Percentiles rank a stretch among this genome's conserved stretches.
Evolutionary conservation across 2,329 filamentous ascomycete genomes (phyloP).

Genomic region (Aspergillus proliferans): DNA sequence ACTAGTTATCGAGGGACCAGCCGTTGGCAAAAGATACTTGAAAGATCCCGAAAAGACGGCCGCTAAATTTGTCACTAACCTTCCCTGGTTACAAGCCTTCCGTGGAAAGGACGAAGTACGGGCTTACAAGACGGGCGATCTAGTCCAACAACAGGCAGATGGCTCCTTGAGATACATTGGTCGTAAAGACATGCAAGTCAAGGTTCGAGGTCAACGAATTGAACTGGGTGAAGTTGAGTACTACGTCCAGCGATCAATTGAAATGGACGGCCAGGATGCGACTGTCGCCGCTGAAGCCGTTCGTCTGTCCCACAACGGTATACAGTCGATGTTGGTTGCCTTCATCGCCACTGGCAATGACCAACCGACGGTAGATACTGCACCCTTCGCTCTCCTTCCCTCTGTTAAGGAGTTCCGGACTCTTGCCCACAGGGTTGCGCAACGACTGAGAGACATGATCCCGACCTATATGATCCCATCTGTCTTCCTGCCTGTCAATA

Average conservation of each 20-base stretch:
- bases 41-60: conserved; percentile 17
- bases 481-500: not conserved
- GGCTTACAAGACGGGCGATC: conserved; percentile 26
- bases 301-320: not conserved
- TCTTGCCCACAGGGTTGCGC: not conserved
- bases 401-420: not conserved
- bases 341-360: not conserved
- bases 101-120: not conserved
- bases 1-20: conserved; percentile 36
- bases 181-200: conserved; percentile 60
- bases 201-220: conserved; percentile 59
- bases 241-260: not conserved
- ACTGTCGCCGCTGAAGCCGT: not conserved
- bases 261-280: not conserved
- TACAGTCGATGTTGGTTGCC: not conserved
- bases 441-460: not conserved
- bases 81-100: not conserved
- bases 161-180: conserved; percentile 25
- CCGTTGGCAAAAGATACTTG: conserved; percentile 22
- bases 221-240: conserved; percentile 48
- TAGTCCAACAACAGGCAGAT: conserved; percentile 15
- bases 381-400: not conserved
- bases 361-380: not conserved
- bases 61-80: conserved; percentile 12
- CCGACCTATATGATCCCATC: not conserved